These are phyloP conservation scores for Rhipidocladum racemiflorum DNA, from an alignment of 176 grass and related monocot genomes.

Conservation along the genomic window DNA sequence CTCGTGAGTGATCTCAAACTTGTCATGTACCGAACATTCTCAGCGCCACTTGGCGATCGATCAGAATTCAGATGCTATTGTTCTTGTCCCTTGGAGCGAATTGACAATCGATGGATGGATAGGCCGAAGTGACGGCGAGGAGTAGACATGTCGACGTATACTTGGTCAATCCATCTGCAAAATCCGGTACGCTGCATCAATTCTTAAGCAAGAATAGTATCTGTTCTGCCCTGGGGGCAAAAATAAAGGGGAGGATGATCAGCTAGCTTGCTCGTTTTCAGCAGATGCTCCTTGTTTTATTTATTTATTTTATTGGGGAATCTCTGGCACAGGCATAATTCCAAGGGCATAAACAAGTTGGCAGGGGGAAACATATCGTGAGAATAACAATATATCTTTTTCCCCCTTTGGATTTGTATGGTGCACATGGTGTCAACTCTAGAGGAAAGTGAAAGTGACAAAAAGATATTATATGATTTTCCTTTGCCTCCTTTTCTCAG, in stretches of 20 bases:
- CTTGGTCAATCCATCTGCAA: constrained; percentile 34
- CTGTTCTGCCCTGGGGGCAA: not conserved
- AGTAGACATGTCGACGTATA: constrained; percentile 24
- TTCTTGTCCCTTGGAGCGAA: not conserved
- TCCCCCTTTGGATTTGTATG: not conserved
- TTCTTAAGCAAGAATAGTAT: constrained; percentile 30
- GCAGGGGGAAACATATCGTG: not conserved
- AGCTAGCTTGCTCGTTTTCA: constrained; percentile 15
- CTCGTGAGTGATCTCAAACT: constrained; percentile 28
- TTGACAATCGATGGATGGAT: not conserved
- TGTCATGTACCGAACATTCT: constrained; percentile 22
- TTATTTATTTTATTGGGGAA: not conserved
- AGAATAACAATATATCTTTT: not conserved
- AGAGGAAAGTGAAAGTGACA: constrained; percentile 16
- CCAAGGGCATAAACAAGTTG: constrained; percentile 29
- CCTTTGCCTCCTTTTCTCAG: constrained; percentile 43
- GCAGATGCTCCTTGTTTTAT: constrained; percentile 15
- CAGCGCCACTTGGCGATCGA: not conserved
- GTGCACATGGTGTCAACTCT: constrained; percentile 44
- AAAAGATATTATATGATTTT: constrained; percentile 30
- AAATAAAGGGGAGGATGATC: not conserved
- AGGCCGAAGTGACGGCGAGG: not conserved
- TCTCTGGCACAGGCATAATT: constrained; percentile 27
- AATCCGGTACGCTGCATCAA: not conserved
- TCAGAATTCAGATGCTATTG: not conserved